Conservation (phyloP, 768 basidiomycete species). For the Lactarius indigo region DNA sequence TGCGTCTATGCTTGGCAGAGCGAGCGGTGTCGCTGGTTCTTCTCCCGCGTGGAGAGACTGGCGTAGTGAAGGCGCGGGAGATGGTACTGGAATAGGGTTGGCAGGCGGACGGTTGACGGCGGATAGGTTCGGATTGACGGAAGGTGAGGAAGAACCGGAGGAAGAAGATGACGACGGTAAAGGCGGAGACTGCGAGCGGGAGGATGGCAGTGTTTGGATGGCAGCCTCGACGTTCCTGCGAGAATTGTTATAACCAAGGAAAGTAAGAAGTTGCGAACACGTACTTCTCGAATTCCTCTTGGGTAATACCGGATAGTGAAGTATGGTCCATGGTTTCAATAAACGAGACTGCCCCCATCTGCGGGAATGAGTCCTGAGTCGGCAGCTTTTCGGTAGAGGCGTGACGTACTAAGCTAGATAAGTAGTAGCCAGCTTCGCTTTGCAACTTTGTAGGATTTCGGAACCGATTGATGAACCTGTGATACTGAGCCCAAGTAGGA, state of each 20-base stretch:
- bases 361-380: neutral
- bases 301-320: slow-evolving; percentile 87
- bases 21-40: slow-evolving; percentile 80
- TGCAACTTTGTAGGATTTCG: slow-evolving; percentile 85
- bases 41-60: slow-evolving; percentile 65
- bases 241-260: neutral
- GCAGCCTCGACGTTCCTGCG: slow-evolving; percentile 56
- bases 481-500: neutral
- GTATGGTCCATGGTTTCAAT: slow-evolving; percentile 98
- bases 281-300: slow-evolving; percentile 87
- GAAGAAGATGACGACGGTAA: slow-evolving; percentile 32
- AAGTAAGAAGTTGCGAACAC: slow-evolving; percentile 15
- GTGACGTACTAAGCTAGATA: slow-evolving; percentile 83
- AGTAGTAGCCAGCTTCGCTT: slow-evolving; percentile 95
- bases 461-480: slow-evolving; percentile 93
- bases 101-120: slow-evolving; percentile 19
- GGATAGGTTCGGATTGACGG: slow-evolving; percentile 29
- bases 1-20: slow-evolving; percentile 69
- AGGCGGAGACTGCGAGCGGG: slow-evolving; percentile 34
- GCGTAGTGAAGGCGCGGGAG: slow-evolving; percentile 2
- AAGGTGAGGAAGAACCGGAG: slow-evolving; percentile 27
- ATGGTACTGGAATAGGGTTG: slow-evolving; percentile 24
- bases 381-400: neutral
- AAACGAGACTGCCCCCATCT: slow-evolving; percentile 97
- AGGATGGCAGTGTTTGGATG: slow-evolving; percentile 46